Evolutionary conservation across 2,329 filamentous ascomycete species (phyloP), one percentile per base, ranked within the genome.

Genomic region (Pezicula rhizophila): DNA sequence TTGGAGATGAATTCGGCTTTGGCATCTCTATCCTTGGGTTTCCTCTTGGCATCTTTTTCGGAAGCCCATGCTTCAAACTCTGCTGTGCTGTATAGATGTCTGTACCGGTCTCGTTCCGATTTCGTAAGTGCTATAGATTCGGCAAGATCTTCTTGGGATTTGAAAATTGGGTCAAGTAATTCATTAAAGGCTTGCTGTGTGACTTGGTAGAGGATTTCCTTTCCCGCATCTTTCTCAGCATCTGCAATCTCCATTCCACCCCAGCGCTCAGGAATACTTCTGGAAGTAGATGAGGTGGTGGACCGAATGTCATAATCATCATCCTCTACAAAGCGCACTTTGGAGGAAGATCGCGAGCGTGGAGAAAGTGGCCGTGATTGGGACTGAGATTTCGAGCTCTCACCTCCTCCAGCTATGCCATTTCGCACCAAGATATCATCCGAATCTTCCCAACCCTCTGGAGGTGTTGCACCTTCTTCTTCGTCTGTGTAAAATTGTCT

Each of bases 151-250:
- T 97, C 92, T 55, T 85, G 85, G 4, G 78, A 74, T 57, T 85
- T 85, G 71, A 99, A 99, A 0, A 99, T 75, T 1, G 83, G 78
- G 61, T 97, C 89, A 0, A 99, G 78, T 2, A 97, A 73, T 67
- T 97, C 90, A 61, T 97, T 96, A 70, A 96, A 89, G 0, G 89
- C 87, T 66, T 96, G 87, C 66, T 96, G 90, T 0, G 89, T 90
- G 28, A 95, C 83, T 64, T 96, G 88, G 61, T 95, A 96, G 1
- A 97, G 72, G 4, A 96, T 86, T 63, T 97, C 64, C 46, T 65
- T 65, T 14, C 64, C 89, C 5, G 89, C 83, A 64, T 96, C 90
- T 51, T 78, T 79, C 65, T 96, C 90, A 1, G 85, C 84, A 56
- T 87, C 82, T 1, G 87, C 86, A 14, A 95, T 83, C 46, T 89